A percentile compares a stretch with the other conserved stretches of the same genome.
Evolutionary conservation across 305 asterid genomes (phyloP).

Genomic region (Fraxinus xanthoxyloides): DNA sequence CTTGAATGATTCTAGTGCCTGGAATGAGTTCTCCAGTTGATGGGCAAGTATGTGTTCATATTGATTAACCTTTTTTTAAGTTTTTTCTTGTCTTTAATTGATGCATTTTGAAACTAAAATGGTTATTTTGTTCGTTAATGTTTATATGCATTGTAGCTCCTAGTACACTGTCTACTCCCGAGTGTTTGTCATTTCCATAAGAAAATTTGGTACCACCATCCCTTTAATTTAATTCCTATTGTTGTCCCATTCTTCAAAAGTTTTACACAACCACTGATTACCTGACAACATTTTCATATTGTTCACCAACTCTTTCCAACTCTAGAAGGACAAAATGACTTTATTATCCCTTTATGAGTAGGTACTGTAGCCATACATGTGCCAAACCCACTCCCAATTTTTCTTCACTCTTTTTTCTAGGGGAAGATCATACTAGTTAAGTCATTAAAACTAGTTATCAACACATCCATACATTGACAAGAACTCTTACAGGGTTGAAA

Average conservation of each 20-base stretch:
- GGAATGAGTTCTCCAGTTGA: neutral
- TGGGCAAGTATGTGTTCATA: neutral
- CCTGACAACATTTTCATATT: neutral
- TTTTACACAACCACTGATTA: neutral
- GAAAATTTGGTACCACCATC: neutral
- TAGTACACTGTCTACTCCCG: neutral
- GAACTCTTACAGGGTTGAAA: neutral
- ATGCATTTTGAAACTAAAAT: neutral
- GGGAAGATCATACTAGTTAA: neutral
- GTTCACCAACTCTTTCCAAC: neutral
- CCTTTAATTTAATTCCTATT: neutral
- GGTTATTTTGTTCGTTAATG: neutral
- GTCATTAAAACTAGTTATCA: neutral
- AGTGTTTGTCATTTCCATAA: neutral
- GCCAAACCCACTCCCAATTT: neutral
- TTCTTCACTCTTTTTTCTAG: neutral
- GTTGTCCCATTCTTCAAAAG: neutral
- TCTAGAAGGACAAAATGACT: neutral
- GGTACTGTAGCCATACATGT: slow-evolving; percentile 2
- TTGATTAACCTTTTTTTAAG: neutral
- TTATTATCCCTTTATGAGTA: neutral
- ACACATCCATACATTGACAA: neutral
- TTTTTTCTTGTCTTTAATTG: neutral
- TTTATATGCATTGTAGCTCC: neutral
- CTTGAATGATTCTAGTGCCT: neutral